Evolutionary conservation across 1,284 basidiomycete genomes (phyloP), one percentile per base, ranked within the genome.

Genomic region (Ustilago cynodontis): DNA sequence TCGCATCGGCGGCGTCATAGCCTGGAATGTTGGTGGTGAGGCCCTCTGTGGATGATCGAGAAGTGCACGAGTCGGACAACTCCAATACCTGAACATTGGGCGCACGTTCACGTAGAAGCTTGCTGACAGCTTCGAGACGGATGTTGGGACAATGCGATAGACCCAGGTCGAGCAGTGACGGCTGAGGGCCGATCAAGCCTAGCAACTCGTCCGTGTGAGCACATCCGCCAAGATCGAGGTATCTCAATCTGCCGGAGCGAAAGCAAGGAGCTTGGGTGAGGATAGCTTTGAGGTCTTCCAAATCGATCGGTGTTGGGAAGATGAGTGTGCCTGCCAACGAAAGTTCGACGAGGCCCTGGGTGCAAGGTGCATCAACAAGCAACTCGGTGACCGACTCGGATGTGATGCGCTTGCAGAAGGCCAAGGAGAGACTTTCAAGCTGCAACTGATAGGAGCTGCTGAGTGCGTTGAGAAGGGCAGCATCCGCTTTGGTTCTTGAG

Each of bases 261-360:
- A 99, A 93, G 83, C 93, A 94, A 0, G 94, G 94, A 0, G 94
- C 94, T 18, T 87, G 86, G 1, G 89, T 88, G 61, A 98, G 86
- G 59, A 98, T 90, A 24, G 90, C 88, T 24, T 86, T 80, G 33
- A 98, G 88, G 70, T 98, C 92, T 22, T 90, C 89, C 43, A 88
- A 87, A 10, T 90, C 89, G 31, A 99, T 88, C 0, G 93, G 91
- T n/a, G 92, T 94, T 0, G 91, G 89, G 86, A 93, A 95, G 0
- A 94, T 93, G 82, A 89, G 89, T 81, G 97, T 94, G 52, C 94
- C 94, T 80, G 94, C 96, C 2, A 99, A 89, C 63, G 93, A 94
- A 43, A 98, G 89, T 81, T 98, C 93, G 59, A 88, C 88, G 31
- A 98, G 88, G 28, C 88, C 87, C 14, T 82, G 78, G 10, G 87